A percentile compares a stretch with the other conserved stretches of the same genome.
These are phyloP conservation scores for Phytophthora quininea DNA, from an alignment of 352 stramenopile species.

Conservation along the genomic window DNA sequence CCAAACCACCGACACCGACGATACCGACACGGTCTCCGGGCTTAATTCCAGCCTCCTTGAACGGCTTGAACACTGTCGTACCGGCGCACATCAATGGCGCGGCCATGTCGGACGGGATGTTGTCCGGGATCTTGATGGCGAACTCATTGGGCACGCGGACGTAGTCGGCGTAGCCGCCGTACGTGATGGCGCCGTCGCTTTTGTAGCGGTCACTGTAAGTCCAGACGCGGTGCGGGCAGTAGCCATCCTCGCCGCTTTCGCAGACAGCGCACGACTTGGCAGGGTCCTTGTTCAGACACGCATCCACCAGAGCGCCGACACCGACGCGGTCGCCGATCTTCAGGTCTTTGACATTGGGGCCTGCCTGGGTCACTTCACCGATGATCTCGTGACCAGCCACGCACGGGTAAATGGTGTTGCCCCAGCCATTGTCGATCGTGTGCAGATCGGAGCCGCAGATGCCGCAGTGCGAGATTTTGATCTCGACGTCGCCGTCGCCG, in stretches of 20 bases:
- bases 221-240: constrained; percentile 49
- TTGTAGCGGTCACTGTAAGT: constrained; percentile 60
- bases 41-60: constrained; percentile 2
- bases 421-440: constrained; percentile 41
- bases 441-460: constrained; percentile 18
- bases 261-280: constrained; percentile 63
- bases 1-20: not conserved
- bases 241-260: constrained; percentile 57
- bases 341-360: constrained; percentile 9
- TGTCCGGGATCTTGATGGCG: constrained; percentile 48
- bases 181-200: constrained; percentile 39
- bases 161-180: constrained; percentile 71
- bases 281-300: constrained; percentile 60
- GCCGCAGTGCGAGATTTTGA: constrained; percentile 20
- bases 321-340: constrained; percentile 17
- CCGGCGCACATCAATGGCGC: constrained; percentile 21
- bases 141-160: constrained; percentile 67
- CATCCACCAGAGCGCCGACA: constrained; percentile 39
- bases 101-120: constrained; percentile 21
- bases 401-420: constrained; percentile 37
- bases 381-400: constrained; percentile 43
- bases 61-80: constrained; percentile 22
- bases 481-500: constrained; percentile 13
- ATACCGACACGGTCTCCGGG: constrained; percentile 1
- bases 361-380: constrained; percentile 14